Base-by-base conservation (phyloP, 2,329 filamentous ascomycete species). In the Aureobasidium subglaciale region DNA sequence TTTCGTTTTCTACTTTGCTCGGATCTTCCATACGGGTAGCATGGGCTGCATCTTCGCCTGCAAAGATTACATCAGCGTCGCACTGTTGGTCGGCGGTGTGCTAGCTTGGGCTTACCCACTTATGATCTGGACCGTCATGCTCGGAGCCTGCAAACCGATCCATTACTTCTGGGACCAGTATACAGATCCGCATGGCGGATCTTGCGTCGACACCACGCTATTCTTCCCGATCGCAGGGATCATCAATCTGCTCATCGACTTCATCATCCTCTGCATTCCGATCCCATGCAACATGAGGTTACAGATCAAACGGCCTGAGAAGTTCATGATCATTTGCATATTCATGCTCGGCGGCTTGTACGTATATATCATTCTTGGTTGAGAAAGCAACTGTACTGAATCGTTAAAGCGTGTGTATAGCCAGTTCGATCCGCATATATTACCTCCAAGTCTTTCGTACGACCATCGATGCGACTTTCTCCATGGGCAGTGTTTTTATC, bases 261-360 rank as follows among this genome's bases (percentile, higher is more conserved):
- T 38, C 24, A 20, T 6, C 15, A 52, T 52, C 25, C 15, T 24
- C n/a, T 16, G 27, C 15, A 24, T 52, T 6, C 18, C 22, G 9
- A 37, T 52, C 18, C 6, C 30, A 16, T 37, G 30, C 20, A 5
- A 29, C 7, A 22, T 37, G 8, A 40, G 30, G n/a, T 20, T 24
- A 16, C 7, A 29, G 18, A 4, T 52, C 20, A 10, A 1, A 25
- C 30, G 18, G 3, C 25, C 10, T 15, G 20, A 52, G 2, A 18
- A 24, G 3, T 9, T 52, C 15, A 27, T 52, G 34, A 4, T 40
- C 6, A 52, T 52, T 22, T 35, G 20, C 18, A 52, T 52, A 22
- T 52, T 52, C 34, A 37, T 52, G 24, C 48, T 52, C 8, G 34
- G 48, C 25, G 30, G 20, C 10, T 38, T 52, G 34, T 52, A 10